phyloP scores from a whole-genome alignment of 1,284 basidiomycete species.

The Exobasidium rhododendri region DNA sequence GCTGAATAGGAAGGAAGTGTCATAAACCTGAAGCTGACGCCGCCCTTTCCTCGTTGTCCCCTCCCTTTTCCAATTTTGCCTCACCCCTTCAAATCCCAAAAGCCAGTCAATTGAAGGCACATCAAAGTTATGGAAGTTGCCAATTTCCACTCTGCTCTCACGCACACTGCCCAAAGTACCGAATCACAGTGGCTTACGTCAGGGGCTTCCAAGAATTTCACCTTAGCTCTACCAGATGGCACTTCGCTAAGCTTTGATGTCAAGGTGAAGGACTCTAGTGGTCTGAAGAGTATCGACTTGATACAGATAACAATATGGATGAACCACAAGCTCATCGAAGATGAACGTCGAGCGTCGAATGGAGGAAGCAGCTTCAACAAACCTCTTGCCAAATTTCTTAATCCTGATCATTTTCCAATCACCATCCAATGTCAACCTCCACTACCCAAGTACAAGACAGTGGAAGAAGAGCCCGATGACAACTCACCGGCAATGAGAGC shows the following conservation, averaged over 20 bases:
- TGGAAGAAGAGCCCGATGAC: conserved; percentile 43
- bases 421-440: conserved; percentile 20
- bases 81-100: too few species aligned
- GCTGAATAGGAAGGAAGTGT: too few species aligned
- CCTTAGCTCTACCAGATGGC: conserved; percentile 7
- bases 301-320: neutral
- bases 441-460: conserved; percentile 24
- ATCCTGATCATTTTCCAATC: neutral
- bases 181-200: conserved; percentile 7
- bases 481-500: conserved; percentile 34
- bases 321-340: conserved; percentile 1
- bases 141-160: conserved; percentile 3
- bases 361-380: neutral
- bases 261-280: neutral
- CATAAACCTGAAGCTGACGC: too few species aligned
- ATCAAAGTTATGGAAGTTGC: conserved; percentile 1
- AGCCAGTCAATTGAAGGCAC: too few species aligned
- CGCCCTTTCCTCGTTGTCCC: too few species aligned
- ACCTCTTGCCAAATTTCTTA: neutral
- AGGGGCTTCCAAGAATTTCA: conserved; percentile 5
- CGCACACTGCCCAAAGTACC: neutral
- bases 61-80: too few species aligned
- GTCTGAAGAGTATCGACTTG: neutral
- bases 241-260: neutral
- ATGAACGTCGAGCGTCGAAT: neutral